Base-by-base conservation (phyloP, 306 rosid genomes). In the Quercus glauca region DNA sequence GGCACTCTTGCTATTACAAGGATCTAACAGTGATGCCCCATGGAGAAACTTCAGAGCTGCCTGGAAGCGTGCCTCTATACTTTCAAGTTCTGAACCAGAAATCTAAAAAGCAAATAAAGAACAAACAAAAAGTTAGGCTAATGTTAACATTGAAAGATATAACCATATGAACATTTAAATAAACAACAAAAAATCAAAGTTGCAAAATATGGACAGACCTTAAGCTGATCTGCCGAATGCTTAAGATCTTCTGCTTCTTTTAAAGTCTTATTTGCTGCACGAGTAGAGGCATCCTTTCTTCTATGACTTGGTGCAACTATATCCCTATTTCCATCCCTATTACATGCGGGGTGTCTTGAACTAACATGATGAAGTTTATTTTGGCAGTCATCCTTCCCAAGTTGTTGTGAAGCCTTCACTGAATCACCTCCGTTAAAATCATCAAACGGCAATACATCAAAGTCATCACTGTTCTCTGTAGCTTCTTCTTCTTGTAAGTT, bases 231-330 rank as follows among this genome's bases (percentile, higher is more conserved):
- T 8, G 97, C 98, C 74, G 89, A 81, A 81, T 93, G 98, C 87
- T 96, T 96, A 29, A 96, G 86, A 84, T 89, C 93, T 85, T 73
- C 90, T 76, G 97, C 98, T 86, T 96, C 99, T 87, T 87, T 93
- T 83, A 93, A 33, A 85, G 94, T 93, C 85, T 72, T 86, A 78
- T 80, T 91, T 81, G 88, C 93, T 73, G 93, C 89, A 58, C 87
- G 90, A 85, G 81, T 87, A 78, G 89, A 71, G 69, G 88, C 81
- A 75, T 93, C 97, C 87, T 83, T 91, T 89, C 93, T 89, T 52
- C 80, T 76, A 21, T 94, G 97, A 90, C 97, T 91, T 82, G 94
- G 90, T 64, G 88, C 90, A 74, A 89, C 94, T 5, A 65, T 60
- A 74, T 91, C 94, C 84, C 85, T 90, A 75, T 89, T 61, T 71